Conservation (phyloP, 208 protist species). For the Balamuthia mandrillaris region DNA sequence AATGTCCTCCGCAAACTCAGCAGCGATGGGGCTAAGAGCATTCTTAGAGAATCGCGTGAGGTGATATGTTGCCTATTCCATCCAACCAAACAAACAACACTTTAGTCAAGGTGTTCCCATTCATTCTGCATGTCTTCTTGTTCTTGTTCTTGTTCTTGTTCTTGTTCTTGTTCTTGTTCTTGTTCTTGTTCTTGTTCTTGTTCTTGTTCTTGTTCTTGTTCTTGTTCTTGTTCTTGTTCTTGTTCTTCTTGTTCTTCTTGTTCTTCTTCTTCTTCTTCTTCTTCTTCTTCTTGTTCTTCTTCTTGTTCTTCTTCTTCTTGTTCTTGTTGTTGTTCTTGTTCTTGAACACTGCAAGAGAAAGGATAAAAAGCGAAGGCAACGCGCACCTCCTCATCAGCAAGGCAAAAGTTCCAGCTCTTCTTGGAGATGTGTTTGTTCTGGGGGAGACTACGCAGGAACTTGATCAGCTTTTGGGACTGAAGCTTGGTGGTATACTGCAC, state of each 20-base stretch:
- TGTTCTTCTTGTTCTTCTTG: too few relatives aligned
- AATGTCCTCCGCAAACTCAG: neutral
- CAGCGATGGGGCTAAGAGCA: conserved; percentile 25
- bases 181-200: too few relatives aligned
- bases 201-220: too few relatives aligned
- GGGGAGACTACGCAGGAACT: conserved; percentile 36
- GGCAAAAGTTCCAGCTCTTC: conserved; percentile 41
- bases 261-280: too few relatives aligned
- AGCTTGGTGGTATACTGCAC: conserved; percentile 45
- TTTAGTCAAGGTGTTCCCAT: neutral
- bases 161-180: too few relatives aligned
- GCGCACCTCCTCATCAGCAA: conserved; percentile 11
- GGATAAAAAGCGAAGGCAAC: neutral
- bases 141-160: too few relatives aligned
- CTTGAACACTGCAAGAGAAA: neutral
- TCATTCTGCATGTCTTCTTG: neutral
- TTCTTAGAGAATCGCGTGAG: conserved; percentile 38
- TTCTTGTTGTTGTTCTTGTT: too few relatives aligned
- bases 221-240: too few relatives aligned
- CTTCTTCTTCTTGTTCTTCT: too few relatives aligned
- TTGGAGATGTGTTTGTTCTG: conserved; percentile 6
- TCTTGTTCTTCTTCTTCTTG: too few relatives aligned
- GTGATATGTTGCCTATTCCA: neutral
- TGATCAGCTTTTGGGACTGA: conserved; percentile 30
- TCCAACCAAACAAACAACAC: neutral